A percentile compares a stretch with the other conserved stretches of the same genome.
phyloP scores from a whole-genome alignment of 2,329 filamentous ascomycete species.

The Nigrograna mackinnonii region DNA sequence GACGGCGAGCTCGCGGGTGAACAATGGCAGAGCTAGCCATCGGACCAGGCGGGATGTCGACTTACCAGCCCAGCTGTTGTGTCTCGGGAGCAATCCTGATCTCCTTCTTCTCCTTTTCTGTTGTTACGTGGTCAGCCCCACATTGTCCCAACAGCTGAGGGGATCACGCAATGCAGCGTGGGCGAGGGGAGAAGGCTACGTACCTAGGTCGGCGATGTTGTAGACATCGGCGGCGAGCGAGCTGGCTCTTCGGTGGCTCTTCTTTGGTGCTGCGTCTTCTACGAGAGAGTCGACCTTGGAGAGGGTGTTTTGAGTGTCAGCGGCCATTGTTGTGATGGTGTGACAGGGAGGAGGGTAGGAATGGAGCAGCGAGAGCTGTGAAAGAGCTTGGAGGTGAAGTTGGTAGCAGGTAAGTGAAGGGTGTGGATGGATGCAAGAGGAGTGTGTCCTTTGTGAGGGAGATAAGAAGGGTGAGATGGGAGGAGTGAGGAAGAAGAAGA shows the following conservation, averaged over 20 bases:
- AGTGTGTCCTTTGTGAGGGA: background rate
- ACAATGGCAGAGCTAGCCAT: constrained; percentile 1
- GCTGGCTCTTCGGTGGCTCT: constrained; percentile 70
- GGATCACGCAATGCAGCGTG: constrained; percentile 9
- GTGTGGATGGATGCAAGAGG: constrained; percentile 3
- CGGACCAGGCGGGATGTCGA: constrained; percentile 10
- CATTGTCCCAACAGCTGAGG: constrained; percentile 22
- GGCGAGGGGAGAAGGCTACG: constrained; percentile 36
- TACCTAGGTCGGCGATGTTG: constrained; percentile 87
- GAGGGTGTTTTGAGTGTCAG: constrained; percentile 59
- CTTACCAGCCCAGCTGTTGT: constrained; percentile 86
- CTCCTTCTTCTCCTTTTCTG: constrained; percentile 74
- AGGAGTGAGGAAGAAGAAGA: constrained; percentile 18
- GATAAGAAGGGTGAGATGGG: background rate
- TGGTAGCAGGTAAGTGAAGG: background rate
- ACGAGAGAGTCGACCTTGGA: constrained; percentile 92
- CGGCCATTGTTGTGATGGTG: constrained; percentile 51
- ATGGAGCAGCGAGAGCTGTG: constrained; percentile 1
- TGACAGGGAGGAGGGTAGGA: background rate
- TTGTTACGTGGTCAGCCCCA: constrained; percentile 32
- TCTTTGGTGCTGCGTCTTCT: constrained; percentile 69
- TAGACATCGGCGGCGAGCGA: constrained; percentile 73
- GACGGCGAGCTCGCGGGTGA: constrained; percentile 11
- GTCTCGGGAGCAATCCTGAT: constrained; percentile 79
- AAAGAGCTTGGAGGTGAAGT: constrained; percentile 1